Evolutionary conservation across 2,329 filamentous ascomycete genomes (phyloP), one percentile per base, ranked within the genome.

Genomic region (Alternaria ventricosa): DNA sequence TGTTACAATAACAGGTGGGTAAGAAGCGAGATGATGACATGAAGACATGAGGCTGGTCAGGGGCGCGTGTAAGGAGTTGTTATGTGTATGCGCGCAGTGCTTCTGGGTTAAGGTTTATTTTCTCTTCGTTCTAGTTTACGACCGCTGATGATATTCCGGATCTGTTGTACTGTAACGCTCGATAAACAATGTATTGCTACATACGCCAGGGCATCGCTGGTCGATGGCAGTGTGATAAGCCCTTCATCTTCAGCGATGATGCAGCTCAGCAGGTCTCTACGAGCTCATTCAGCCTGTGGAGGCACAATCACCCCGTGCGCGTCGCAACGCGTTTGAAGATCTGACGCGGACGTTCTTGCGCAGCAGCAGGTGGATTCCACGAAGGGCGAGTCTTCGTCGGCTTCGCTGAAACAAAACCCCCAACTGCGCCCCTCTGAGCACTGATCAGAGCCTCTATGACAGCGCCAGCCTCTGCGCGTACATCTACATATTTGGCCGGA

Each of bases 401-500:
- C 45, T 15, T 64, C 2, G 28, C 13, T 11, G 64, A 57, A 9
- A 45, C 44, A 12, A 28, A 27, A 10, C 18, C 59, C 2, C 44
- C 20, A 27, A 15, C 20, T 12, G 20, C 30, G 41, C 27, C 27
- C 45, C 36, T 65, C 25, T 51, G 36, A 11, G 18, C 53, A 13
- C 27, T 18, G 4, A 61, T 22, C n/a, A 67, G 4, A 23, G 53
- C 57, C 12, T 77, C 73, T 6, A 76, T 55, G 11, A 71, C 28
- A 28, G 33, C 47, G 5, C 60, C 66, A 6, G 67, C 66, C 60
- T 78, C 75, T 28, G 62, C 59, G 25, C 65, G 68, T 27, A 80
- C 63, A 18, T 70, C 63, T 28, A 46, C 63, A 55, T 72, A 79
- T 41, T 75, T 77, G 3, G 76, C 75, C 23, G 72, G 61, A 7